Conservation (phyloP, 1,284 basidiomycete genomes). For the Rhodotorula sp. region DNA sequence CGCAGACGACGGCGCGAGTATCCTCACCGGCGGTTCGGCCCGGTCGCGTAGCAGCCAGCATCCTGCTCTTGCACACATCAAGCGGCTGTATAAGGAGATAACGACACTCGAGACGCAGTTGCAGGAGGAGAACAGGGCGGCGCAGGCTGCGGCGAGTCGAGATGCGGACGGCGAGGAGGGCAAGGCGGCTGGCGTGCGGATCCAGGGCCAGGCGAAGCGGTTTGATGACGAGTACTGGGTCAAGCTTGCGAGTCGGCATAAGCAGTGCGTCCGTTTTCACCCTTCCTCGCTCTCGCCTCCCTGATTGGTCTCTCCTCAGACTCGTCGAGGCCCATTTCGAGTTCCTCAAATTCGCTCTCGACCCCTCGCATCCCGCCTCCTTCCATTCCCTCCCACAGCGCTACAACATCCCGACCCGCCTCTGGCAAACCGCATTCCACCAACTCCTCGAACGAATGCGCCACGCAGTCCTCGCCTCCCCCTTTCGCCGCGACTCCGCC, state of each 20-base stretch:
- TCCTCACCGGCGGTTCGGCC: constrained; percentile 61
- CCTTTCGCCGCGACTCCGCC: constrained; percentile 8
- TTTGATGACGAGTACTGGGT: constrained; percentile 45
- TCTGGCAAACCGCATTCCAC: constrained; percentile 91
- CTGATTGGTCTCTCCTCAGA: constrained; percentile 51
- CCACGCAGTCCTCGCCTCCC: constrained; percentile 62
- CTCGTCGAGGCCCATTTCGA: constrained; percentile 85
- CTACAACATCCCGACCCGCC: constrained; percentile 88
- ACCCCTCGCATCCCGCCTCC: constrained; percentile 81
- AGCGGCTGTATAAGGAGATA: constrained; percentile 74
- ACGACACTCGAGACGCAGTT: constrained; percentile 69
- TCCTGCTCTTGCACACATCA: constrained; percentile 70
- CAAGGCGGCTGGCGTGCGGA: constrained; percentile 44
- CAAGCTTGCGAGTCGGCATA: constrained; percentile 39
- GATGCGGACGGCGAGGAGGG: constrained; percentile 43
- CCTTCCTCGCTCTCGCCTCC: not conserved
- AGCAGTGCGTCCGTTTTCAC: constrained; percentile 37
- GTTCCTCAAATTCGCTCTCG: constrained; percentile 78
- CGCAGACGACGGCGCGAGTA: constrained; percentile 60
- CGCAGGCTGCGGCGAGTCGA: constrained; percentile 11
- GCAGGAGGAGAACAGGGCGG: constrained; percentile 58
- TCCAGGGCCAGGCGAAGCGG: constrained; percentile 17
- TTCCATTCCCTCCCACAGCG: constrained; percentile 83
- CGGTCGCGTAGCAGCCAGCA: constrained; percentile 41
- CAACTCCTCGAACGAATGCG: constrained; percentile 85